Base-by-base conservation (phyloP, 2,329 filamentous ascomycete genomes). In the Alternaria sp. region DNA sequence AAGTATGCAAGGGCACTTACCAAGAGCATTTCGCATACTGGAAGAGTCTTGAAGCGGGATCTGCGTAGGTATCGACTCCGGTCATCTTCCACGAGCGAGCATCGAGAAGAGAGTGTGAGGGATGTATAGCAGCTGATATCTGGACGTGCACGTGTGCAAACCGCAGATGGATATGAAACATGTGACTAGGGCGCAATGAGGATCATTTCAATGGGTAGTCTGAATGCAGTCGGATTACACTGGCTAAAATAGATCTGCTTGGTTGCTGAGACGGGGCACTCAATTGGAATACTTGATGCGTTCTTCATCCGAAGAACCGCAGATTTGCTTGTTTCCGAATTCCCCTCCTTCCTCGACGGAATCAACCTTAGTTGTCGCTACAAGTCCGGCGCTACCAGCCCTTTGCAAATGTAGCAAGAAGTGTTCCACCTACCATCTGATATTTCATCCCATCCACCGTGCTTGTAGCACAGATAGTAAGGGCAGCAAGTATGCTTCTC, bases 201-300 rank as follows among this genome's bases (percentile, higher is more conserved):
- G 8, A 17, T 17, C 32, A 36, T 6, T 36, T 9, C 4, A 7
- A n/a, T n/a, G 32, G n/a, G 32, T 5, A 8, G 32, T 36, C 10
- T 36, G 0, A 40, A 40, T 40, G 5, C 2, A 40, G 36, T 40
- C 17, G 36, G 8, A 40, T 10, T 0, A 1, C 17, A 6, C 1
- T 40, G 32, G 32, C 36, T 40, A 8, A 11, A 17, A 40, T 0
- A 0, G 5, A 10, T 9, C 6, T 6, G 36, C 0, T 2, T 40
- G 3, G 5, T 40, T 40, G 36, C 36, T 40, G 15, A 6, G 36
- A 17, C 36, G 3, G n/a, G n/a, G 36, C 15, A 40, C 15, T 40
- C 15, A 2, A 17, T 17, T 40, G 1, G 36, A 17, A 40, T 1
- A 40, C 8, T 40, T 40, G 36, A 40, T 17, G 7, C 32, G 32